Conservation (phyloP, 352 stramenopile species). For the Pythium phragmiticola region DNA sequence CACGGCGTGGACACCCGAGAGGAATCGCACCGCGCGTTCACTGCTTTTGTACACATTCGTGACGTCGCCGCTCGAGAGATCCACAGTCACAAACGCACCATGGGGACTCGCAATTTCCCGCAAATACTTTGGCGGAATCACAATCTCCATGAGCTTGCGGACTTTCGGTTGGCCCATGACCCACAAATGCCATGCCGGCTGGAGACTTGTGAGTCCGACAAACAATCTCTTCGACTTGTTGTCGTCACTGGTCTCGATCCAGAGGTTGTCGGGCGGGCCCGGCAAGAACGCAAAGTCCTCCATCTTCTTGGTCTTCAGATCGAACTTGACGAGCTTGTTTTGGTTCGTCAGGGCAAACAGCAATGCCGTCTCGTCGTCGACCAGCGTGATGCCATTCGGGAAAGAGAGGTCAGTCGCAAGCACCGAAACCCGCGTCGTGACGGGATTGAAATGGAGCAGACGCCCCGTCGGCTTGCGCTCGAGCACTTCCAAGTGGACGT, state of each 20-base stretch:
- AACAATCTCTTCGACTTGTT: constrained; percentile 31
- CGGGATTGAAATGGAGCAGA: constrained; percentile 50
- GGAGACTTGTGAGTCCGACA: constrained; percentile 40
- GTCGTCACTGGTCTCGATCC: constrained; percentile 24
- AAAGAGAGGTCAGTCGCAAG: constrained; percentile 37
- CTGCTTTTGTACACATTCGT: constrained; percentile 45
- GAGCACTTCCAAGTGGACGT: constrained; percentile 46
- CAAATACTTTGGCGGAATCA: constrained; percentile 40
- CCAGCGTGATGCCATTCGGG: constrained; percentile 47
- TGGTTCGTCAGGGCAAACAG: constrained; percentile 50
- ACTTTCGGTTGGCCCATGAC: constrained; percentile 37
- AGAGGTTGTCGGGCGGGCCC: constrained; percentile 52
- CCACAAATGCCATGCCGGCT: constrained; percentile 30
- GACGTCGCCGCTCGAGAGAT: constrained; percentile 45
- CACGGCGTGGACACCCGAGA: constrained; percentile 42
- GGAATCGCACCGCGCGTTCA: constrained; percentile 34
- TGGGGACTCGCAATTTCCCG: constrained; percentile 34
- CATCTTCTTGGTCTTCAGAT: constrained; percentile 38
- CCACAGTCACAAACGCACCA: constrained; percentile 43
- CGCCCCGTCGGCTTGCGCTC: constrained; percentile 45
- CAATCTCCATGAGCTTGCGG: constrained; percentile 55
- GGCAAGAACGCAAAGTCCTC: constrained; percentile 64
- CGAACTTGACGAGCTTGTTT: constrained; percentile 60
- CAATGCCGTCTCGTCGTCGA: constrained; percentile 36
- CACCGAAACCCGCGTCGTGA: constrained; percentile 28